phyloP scores from a whole-genome alignment of 495 filamentous ascomycete genomes.

The Penicillium argentinense region DNA sequence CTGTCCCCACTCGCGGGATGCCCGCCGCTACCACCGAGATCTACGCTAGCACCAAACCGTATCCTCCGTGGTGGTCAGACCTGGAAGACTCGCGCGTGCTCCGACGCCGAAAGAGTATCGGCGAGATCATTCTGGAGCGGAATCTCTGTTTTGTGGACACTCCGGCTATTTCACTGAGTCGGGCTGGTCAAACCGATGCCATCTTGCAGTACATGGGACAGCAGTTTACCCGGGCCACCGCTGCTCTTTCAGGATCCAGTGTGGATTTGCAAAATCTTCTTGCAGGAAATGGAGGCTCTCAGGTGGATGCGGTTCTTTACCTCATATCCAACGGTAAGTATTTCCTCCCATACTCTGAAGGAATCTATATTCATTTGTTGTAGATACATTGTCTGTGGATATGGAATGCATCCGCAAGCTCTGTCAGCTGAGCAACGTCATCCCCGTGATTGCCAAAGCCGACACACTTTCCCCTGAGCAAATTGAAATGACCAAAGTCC shows the following conservation, averaged over 20 bases:
- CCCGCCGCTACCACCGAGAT: slow-evolving; percentile 66
- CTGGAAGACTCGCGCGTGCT: slow-evolving; percentile 71
- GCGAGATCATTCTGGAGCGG: slow-evolving; percentile 81
- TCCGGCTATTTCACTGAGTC: slow-evolving; percentile 67
- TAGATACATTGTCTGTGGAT: slow-evolving; percentile 72
- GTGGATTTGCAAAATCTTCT: slow-evolving; percentile 77
- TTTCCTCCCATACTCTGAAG: slow-evolving; percentile 6
- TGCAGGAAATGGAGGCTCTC: slow-evolving; percentile 81
- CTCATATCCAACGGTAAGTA: slow-evolving; percentile 65
- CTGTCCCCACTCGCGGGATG: slow-evolving; percentile 28
- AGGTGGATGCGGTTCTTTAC: slow-evolving; percentile 88
- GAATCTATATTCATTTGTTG: not conserved
- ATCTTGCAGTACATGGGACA: slow-evolving; percentile 75
- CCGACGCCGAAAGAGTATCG: slow-evolving; percentile 73
- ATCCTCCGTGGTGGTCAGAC: slow-evolving; percentile 95
- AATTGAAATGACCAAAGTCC: slow-evolving; percentile 58
- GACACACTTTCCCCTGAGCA: slow-evolving; percentile 66
- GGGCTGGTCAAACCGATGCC: slow-evolving; percentile 64
- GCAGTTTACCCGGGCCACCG: slow-evolving; percentile 65
- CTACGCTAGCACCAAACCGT: slow-evolving; percentile 88
- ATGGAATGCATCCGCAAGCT: slow-evolving; percentile 75
- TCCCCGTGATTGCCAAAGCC: slow-evolving; percentile 78
- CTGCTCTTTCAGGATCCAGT: slow-evolving; percentile 58
- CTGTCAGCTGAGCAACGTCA: slow-evolving; percentile 77
- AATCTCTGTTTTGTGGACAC: slow-evolving; percentile 97